phyloP scores from a whole-genome alignment of 768 basidiomycete genomes.

The Russula abietina region DNA sequence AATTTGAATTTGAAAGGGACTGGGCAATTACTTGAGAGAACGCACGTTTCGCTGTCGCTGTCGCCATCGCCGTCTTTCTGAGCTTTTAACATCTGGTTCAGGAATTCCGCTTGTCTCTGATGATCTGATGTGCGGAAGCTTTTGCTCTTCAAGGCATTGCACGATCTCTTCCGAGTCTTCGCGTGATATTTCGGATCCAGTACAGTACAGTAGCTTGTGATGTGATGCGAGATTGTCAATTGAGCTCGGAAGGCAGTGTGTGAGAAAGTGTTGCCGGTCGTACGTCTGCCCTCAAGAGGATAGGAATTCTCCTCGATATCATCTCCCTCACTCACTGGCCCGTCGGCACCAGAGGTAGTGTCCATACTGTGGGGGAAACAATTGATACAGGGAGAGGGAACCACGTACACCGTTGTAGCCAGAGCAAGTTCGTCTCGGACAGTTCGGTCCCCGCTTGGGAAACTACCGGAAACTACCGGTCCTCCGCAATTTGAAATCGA shows the following conservation, averaged over 20 bases:
- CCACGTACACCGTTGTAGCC: constrained; percentile 62
- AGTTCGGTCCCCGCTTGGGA: too few relatives aligned
- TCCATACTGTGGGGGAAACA: not conserved
- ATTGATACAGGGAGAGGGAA: constrained; percentile 1
- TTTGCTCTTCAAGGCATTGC: constrained; percentile 63
- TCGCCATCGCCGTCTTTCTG: constrained; percentile 55
- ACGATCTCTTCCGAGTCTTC: constrained; percentile 86
- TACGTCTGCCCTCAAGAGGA: constrained; percentile 87
- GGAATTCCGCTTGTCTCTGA: constrained; percentile 65
- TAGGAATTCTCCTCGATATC: constrained; percentile 59
- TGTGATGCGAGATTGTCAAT: not conserved
- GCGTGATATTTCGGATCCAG: constrained; percentile 85
- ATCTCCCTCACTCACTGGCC: constrained; percentile 62
- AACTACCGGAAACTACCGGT: too few relatives aligned
- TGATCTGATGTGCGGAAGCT: constrained; percentile 73
- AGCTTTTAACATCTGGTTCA: constrained; percentile 64
- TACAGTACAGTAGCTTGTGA: constrained; percentile 69
- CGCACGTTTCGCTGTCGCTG: constrained; percentile 70
- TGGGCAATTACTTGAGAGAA: constrained; percentile 16
- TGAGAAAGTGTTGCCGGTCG: constrained; percentile 52
- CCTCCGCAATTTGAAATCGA: too few relatives aligned
- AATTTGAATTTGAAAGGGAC: not conserved
- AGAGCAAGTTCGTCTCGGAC: too few relatives aligned
- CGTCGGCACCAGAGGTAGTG: too few relatives aligned
- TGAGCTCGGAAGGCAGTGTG: constrained; percentile 24